Base-by-base conservation (phyloP, 2,329 filamentous ascomycete species). In the Aspergillus costaricaensis region DNA sequence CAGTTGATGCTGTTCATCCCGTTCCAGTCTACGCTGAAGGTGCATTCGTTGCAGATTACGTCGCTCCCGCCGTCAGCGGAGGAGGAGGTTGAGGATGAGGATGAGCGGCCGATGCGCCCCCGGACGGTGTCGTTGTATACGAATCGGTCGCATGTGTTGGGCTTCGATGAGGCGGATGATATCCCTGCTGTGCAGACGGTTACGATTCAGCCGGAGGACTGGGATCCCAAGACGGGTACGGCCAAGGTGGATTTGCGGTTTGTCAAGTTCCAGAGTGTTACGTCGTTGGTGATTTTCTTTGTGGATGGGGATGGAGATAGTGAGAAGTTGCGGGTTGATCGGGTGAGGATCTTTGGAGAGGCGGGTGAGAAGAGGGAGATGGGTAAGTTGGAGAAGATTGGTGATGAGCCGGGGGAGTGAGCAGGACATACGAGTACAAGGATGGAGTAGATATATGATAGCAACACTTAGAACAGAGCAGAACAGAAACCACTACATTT, bases 211-310 rank as follows among this genome's bases (percentile, higher is more conserved):
- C 81, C 88, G 49, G 83, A 85, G 55, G 91, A 96, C 72, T 99
- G 95, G 94, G 91, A 92, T 75, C 62, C 72, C 53, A 81, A 83
- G 48, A 86, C 91, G 14, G 89, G 88, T 55, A 94, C 91, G 8
- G 89, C 87, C 14, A 90, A 83, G 69, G 79, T 94, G 57, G 79
- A 84, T 48, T 80, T 98, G 69, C 90, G 93, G 14, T 97, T 94
- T 72, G 95, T 99, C 78, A 97, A 97, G 80, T 99, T 98, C 82
- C 95, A 98, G 80, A 96, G 92, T 73, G 90, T 97, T 57, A 90
- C 87, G 61, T 95, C 88, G 63, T 74, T 99, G 69, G 89, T 96
- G 17, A 69, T 99, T 10, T 99, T 97, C 75, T 88, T 99, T 36
- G 90, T 91, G 57, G 89, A 96, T 73, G 93, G 92, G 2, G 91